Percentiles rank a stretch among this genome's conserved stretches.
Evolutionary conservation across 2,329 filamentous ascomycete species (phyloP).

Genomic region (Fusarium anguioides): DNA sequence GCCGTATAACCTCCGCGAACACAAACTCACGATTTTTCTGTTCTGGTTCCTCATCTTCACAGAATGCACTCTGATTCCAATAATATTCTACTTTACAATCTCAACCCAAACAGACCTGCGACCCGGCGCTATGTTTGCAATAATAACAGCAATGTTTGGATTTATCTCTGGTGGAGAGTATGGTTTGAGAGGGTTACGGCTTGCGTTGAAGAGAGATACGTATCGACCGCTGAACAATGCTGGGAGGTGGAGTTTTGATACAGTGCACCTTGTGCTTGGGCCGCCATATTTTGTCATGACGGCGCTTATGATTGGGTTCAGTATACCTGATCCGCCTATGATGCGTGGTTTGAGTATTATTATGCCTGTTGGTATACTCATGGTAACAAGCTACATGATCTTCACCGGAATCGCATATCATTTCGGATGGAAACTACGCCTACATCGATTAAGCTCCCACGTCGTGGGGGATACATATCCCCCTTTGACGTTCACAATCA

Average conservation of each 20-base stretch:
- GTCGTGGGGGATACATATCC: constrained; percentile 16
- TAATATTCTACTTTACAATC: constrained; percentile 58
- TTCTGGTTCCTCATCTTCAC: constrained; percentile 43
- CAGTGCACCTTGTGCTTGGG: constrained; percentile 21
- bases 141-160: constrained; percentile 60
- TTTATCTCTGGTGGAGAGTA: constrained; percentile 59
- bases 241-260: constrained; percentile 29
- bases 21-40: constrained; percentile 38
- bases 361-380: constrained; percentile 31
- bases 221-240: constrained; percentile 16
- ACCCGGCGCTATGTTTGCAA: constrained; percentile 53
- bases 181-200: constrained; percentile 38
- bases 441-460: constrained; percentile 24
- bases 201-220: constrained; percentile 13
- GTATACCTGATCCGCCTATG: constrained; percentile 29
- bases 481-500: constrained; percentile 21
- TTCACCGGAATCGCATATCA: constrained; percentile 25
- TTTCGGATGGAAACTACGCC: constrained; percentile 13
- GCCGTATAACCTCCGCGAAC: constrained; percentile 41
- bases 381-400: constrained; percentile 32
- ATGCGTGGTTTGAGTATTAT: constrained; percentile 33
- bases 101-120: constrained; percentile 45
- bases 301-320: constrained; percentile 34
- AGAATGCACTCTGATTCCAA: constrained; percentile 51
- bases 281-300: constrained; percentile 34